Conservation (phyloP, 805 yeast genomes). For the Cyberlindnera xishuangbannaensis region DNA sequence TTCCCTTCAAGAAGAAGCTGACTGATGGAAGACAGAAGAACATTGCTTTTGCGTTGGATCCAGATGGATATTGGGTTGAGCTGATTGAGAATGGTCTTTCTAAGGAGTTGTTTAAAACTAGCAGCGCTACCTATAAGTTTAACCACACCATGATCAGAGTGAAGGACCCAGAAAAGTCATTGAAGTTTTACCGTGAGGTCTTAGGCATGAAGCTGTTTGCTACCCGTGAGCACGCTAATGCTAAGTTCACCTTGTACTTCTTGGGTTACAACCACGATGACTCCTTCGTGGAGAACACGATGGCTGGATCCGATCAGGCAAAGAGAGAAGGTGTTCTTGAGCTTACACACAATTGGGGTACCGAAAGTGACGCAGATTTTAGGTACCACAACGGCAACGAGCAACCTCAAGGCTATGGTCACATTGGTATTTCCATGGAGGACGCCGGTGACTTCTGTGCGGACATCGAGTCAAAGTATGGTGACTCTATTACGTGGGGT, state of each 20-base stretch:
- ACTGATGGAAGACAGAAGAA: constrained; percentile 88
- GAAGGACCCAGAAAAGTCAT: constrained; percentile 71
- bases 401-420: constrained; percentile 79
- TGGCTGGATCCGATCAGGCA: constrained; percentile 30
- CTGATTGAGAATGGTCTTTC: constrained; percentile 53
- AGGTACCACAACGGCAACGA: constrained; percentile 81
- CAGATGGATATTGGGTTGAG: constrained; percentile 97
- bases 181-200: constrained; percentile 71
- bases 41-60: constrained; percentile 93
- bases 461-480: constrained; percentile 39
- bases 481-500: constrained; percentile 54
- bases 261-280: constrained; percentile 59
- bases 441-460: constrained; percentile 55
- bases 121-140: constrained; percentile 34
- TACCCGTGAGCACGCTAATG: constrained; percentile 51
- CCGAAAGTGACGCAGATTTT: constrained; percentile 72
- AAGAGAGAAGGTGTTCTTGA: constrained; percentile 70
- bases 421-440: constrained; percentile 66
- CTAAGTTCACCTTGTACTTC: constrained; percentile 82
- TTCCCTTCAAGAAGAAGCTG: constrained; percentile 73
- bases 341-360: constrained; percentile 94
- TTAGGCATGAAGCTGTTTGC: constrained; percentile 76
- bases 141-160: constrained; percentile 94
- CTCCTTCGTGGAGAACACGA: constrained; percentile 37
- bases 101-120: constrained; percentile 36